Evolutionary conservation across 169 alveolate genomes (phyloP), one percentile per base, ranked within the genome.

Genomic region (Cystoisospora suis): DNA sequence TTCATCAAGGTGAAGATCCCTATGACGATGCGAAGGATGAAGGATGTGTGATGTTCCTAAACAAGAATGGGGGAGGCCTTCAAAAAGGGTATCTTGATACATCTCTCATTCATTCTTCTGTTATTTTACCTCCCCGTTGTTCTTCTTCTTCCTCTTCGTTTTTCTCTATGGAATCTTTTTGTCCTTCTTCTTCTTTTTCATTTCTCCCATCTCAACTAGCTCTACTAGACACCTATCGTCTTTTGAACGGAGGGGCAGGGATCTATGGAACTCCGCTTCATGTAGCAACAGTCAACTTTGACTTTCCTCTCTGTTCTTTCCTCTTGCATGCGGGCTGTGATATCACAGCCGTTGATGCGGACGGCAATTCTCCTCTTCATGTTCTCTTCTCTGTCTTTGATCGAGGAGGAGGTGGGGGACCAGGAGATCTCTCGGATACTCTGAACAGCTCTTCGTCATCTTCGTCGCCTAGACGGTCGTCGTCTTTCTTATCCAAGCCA

Each of bases 341-440:
- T 75, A 91, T 91, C 34, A 90, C 81, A 46, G 69, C 87, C 27
- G 65, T 42, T 27, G 95, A 93, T 77, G 65, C 40, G 36, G 92
- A 90, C 86, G 95, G 95, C 7, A 90, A 93, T 87, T 75, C 94
- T 5, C 91, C 95, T 12, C 91, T 93, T 23, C 95, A 93, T 56
- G 81, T 93, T 23, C 61, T 85, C 27, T 40, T 85, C 69, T 65
- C 85, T 7, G 42, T 85, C 23, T 85, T 65, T 53, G 90, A 58
- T 42, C 32, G 32, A n/a, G 81, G 59, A 61, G 17, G 81, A 23
- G 81, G 9, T 44, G 17, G 15, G 59, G 17, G 81, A 23, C 65
- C 29, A n/a, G n/a, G n/a, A n/a, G n/a, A n/a, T n/a, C n/a, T n/a
- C n/a, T n/a, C n/a, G n/a, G n/a, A n/a, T n/a, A n/a, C n/a, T n/a